These are phyloP conservation scores for Karstenula rhodostoma DNA, from an alignment of 2,329 filamentous ascomycete genomes.

Conservation along the genomic window DNA sequence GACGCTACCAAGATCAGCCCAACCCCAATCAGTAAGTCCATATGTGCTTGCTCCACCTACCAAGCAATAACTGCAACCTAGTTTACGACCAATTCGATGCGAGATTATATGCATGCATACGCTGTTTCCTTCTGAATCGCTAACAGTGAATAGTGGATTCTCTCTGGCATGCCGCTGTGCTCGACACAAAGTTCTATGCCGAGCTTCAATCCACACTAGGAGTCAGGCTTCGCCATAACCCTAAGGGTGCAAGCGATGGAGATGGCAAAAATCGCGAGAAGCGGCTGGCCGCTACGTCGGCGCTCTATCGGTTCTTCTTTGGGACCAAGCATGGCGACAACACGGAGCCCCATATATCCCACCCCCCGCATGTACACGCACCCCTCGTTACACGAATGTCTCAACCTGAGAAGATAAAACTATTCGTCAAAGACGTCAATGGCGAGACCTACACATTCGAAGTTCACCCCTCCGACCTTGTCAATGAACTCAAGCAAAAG, in stretches of 20 bases:
- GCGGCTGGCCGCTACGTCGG: background rate
- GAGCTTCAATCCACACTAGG: background rate
- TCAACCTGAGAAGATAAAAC: too few species aligned
- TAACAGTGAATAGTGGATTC: slow-evolving; percentile 6
- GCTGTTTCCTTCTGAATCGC: too few species aligned
- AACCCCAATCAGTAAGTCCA: slow-evolving; percentile 7
- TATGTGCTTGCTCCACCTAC: background rate
- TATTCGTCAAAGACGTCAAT: background rate
- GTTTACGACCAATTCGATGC: too few species aligned
- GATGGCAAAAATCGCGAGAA: background rate
- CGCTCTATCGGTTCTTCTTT: slow-evolving; percentile 6
- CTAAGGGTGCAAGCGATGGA: background rate
- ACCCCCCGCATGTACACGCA: background rate
- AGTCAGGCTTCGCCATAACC: slow-evolving; percentile 6
- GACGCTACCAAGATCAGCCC: slow-evolving; percentile 11
- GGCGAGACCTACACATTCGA: background rate
- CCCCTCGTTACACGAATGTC: too few species aligned
- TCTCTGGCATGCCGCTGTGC: slow-evolving; percentile 10
- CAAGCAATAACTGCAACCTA: background rate
- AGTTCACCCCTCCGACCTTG: background rate
- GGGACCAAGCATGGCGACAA: background rate
- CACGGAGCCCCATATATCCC: background rate
- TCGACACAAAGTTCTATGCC: slow-evolving; percentile 11
- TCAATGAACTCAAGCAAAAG: background rate
- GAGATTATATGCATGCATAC: too few species aligned